phyloP scores from a whole-genome alignment of 2,329 filamentous ascomycete genomes.

The Nigrospora oryzae region DNA sequence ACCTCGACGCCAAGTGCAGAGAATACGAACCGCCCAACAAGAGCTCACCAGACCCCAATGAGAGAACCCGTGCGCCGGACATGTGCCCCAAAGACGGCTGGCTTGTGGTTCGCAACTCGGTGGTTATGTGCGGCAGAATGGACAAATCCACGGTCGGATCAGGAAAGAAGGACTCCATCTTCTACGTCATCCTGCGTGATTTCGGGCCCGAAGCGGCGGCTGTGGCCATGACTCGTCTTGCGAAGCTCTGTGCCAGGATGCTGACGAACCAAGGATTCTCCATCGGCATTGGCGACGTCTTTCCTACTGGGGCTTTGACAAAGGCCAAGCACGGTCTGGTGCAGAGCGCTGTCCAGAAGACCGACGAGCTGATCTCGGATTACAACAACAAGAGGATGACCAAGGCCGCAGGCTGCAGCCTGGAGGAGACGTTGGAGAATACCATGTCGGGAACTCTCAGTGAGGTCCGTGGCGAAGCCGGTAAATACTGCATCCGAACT shows the following conservation, averaged over 20 bases:
- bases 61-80: constrained; percentile 43
- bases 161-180: constrained; percentile 96
- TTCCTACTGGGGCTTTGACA: constrained; percentile 64
- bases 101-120: constrained; percentile 89
- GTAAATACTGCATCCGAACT: constrained; percentile 82
- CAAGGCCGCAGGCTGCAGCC: constrained; percentile 81
- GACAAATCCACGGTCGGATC: constrained; percentile 96
- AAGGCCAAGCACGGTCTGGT: constrained; percentile 70
- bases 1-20: constrained; percentile 87
- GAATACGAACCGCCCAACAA: constrained; percentile 48
- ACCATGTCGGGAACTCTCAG: constrained; percentile 84
- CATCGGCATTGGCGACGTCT: constrained; percentile 92
- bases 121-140: constrained; percentile 96
- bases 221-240: constrained; percentile 85
- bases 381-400: constrained; percentile 76
- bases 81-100: constrained; percentile 85
- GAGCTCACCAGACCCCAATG: constrained; percentile 40
- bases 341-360: constrained; percentile 67
- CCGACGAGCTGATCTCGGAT: constrained; percentile 72
- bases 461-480: constrained; percentile 83
- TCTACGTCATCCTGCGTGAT: constrained; percentile 93
- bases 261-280: constrained; percentile 91
- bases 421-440: constrained; percentile 88
- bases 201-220: constrained; percentile 86
- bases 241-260: constrained; percentile 81